Conservation (phyloP, 176 grass and related monocot species). For the Guadua angustifolia region DNA sequence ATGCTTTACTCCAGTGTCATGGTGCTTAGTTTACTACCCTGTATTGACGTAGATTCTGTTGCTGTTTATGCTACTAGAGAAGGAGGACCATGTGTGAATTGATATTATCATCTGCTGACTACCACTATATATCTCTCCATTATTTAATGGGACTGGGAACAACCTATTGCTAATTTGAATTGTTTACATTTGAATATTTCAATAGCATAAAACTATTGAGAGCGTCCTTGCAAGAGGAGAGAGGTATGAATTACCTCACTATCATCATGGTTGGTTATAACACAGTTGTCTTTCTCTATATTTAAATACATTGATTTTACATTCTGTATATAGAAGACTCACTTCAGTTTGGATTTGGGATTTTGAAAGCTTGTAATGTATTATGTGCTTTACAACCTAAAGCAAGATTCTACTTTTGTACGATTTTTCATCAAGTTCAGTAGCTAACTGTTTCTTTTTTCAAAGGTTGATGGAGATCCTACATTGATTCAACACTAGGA, state of each 20-base stretch:
- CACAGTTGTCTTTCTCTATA: no score
- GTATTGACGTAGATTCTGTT: no score
- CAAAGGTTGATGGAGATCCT: conserved; percentile 81
- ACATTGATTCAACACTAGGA: conserved; percentile 81
- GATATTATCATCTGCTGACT: not conserved
- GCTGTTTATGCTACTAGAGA: no score
- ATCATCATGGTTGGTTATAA: no score
- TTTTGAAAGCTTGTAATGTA: no score
- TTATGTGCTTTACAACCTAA: not conserved
- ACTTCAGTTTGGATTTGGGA: no score
- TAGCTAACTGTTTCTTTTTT: conserved; percentile 51
- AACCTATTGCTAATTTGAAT: conserved; percentile 30
- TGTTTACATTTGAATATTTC: conserved; percentile 38
- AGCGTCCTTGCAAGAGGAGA: conserved; percentile 75
- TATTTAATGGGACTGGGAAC: not conserved
- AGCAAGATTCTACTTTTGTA: not conserved
- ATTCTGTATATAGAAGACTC: no score
- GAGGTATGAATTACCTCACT: no score
- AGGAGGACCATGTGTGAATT: no score
- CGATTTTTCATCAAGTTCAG: conserved; percentile 34
- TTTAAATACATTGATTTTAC: no score
- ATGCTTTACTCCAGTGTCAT: no score
- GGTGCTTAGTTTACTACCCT: no score
- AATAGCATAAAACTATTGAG: conserved; percentile 98
- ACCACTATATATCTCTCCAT: not conserved